Evolutionary conservation across 169 alveolate species (phyloP), one percentile per base, ranked within the genome.

Genomic region (Plasmodium knowlesi): DNA sequence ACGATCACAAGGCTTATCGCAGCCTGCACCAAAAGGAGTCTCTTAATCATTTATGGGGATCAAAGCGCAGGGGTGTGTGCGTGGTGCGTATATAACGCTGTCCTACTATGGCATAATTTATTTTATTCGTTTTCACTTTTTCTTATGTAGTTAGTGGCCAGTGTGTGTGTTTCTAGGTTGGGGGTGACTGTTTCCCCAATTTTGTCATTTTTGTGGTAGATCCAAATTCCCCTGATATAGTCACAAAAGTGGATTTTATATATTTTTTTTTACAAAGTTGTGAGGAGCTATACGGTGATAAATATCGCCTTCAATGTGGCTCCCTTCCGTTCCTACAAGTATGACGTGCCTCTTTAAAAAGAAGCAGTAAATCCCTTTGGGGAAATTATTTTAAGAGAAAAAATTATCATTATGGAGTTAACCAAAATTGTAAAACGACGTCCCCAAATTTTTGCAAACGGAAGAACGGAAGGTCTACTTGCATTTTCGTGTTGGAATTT

Each of bases 31-130:
- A 73, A 19, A 19, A 85, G 93, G 22, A 50, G 70, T 53, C 6
- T 85, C 61, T 53, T 85, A 2, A 39, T 76, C 93, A 85, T 85
- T 74, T 85, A 85, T 61, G 41, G 10, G 71, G 16, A 25, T 3
- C 19, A 3, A 81, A 25, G 1, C 30, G 39, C n/a, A 25, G 67
- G 25, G 50, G 54, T 0, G 8, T 25, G n/a, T 30, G 78, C 50
- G 25, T 3, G 50, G 37, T 25, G 54, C 14, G 41, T 39, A 16
- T 82, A 28, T 82, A 57, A 32, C 34, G 28, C 61, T 50, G 61
- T 50, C 61, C 61, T 50, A 43, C 54, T 43, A 16, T 50, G 61
- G 8, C 6, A 22, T 50, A 0, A 22, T 50, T 50, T 50, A 50
- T 50, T 50, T 22, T 19, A n/a, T 67, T 67, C 76, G 34, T 67